Conservation (phyloP, 305 asterid species). For the Fraxinus platypoda region DNA sequence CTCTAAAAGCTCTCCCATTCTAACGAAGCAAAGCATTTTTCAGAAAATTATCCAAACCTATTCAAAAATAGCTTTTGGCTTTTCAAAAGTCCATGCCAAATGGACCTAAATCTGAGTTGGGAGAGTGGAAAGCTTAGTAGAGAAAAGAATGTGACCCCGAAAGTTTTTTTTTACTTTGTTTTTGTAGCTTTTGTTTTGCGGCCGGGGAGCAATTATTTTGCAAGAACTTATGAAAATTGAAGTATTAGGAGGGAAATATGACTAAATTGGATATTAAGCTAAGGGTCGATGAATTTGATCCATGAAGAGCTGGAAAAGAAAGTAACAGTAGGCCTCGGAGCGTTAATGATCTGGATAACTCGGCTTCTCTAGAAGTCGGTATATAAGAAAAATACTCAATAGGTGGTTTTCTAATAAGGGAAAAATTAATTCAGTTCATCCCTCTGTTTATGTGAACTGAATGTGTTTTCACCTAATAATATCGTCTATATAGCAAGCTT, state of each 20-base stretch:
- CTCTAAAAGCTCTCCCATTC: background rate
- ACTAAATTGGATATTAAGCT: background rate
- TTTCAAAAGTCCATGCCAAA: too few relatives aligned
- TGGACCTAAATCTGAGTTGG: background rate
- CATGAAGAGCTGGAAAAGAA: background rate
- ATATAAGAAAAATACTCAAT: background rate
- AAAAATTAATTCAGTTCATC: background rate
- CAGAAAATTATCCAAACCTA: too few relatives aligned
- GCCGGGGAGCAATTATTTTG: background rate
- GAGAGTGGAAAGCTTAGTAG: background rate
- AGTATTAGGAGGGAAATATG: background rate
- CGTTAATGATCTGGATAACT: background rate
- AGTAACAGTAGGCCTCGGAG: background rate
- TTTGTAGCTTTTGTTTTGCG: background rate
- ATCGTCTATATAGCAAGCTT: background rate
- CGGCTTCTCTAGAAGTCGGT: background rate
- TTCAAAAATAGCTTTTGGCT: too few relatives aligned
- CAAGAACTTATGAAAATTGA: background rate
- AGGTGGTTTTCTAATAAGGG: background rate
- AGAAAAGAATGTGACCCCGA: background rate
- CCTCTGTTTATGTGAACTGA: background rate
- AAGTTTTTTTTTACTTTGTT: background rate
- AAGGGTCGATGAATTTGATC: background rate
- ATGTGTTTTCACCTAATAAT: background rate
- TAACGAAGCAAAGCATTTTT: too few relatives aligned